Evolutionary conservation across 1,139 yeast genomes (phyloP), one percentile per base, ranked within the genome.

Genomic region (Candida pseudoviswanathii): DNA sequence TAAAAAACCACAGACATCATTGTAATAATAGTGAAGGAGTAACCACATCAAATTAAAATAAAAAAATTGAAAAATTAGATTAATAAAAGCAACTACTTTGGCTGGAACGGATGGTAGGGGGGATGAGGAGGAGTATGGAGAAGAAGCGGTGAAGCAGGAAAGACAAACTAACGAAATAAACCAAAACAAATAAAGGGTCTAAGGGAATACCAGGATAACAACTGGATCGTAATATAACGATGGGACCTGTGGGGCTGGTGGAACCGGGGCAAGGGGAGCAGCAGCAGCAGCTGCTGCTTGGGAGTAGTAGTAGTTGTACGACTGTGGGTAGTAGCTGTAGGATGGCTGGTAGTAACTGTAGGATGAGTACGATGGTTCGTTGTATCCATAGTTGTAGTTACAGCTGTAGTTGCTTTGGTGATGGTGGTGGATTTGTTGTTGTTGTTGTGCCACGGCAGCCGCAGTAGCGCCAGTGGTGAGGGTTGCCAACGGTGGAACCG

Each of bases 201-300:
- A 37, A 37, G 41, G 41, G 16, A 37, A 37, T 10, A 37, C 41
- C 41, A 37, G 41, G 22, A 37, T 37, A 33, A 42, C 37, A 33
- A 36, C 44, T 30, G 44, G 44, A 42, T 42, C 44, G 32, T 42
- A 42, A 42, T 42, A 42, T 33, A 36, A 42, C 22, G 44, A 36
- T 32, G 26, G 38, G 6, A 24, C 31, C 9, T 38, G 39, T n/a
- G 44, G 40, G 10, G 39, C 39, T 33, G 39, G 40, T 5, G 39
- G 39, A 8, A 36, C 26, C 11, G n/a, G 39, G 5, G 16, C 29
- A 21, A 29, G 36, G 30, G 32, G 43, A 10, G 27, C 16, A 16
- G 16, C 16, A 16, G 16, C 16, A 16, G 16, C 16, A 16, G 16
- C 16, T 16, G 16, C 32, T 8, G 26, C 29, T 41, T 41, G 43